Base-by-base conservation (phyloP, 2,329 filamentous ascomycete species). In the Cladorrhinum sp. region DNA sequence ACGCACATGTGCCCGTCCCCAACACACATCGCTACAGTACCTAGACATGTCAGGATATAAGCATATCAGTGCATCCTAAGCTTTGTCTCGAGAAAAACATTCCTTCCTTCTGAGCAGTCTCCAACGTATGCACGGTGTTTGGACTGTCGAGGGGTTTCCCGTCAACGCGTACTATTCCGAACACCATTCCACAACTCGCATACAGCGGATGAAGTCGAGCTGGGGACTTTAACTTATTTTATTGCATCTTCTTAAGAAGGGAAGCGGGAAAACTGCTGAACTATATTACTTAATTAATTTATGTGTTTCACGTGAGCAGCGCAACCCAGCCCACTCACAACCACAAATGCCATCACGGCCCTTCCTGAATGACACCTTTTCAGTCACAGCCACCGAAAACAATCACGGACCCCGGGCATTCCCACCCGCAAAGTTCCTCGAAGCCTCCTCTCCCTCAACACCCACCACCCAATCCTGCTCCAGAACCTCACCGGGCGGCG, bases 401-500 rank as follows among this genome's bases (percentile, higher is more conserved):
- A n/a, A n/a, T n/a, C n/a, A n/a, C n/a, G n/a, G n/a, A n/a, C n/a
- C n/a, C n/a, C n/a, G n/a, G n/a, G n/a, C n/a, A 45, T 59, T 55
- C 1, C 57, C 57, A 29, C 57, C 57, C 13, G 20, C 18, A 24
- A 48, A 62, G 38, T 60, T 61, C 22, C 38, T 22, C 22, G 41
- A 60, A 3, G 27, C 29, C 23, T 55, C 48, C 12, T 22, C 54
- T 1, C 20, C 50, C 16, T 13, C 56, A 1, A 20, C 49, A 20
- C 29, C 58, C 20, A 41, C 36, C 20, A 60, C 50, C 23, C 60
- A 23, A 20, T 18, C 29, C 36, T 60, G 59, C 20, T 29, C 16
- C 22, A 70, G 66, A 1, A 66, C 59, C 1, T 63, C 57, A 2
- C 64, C 69, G 0, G 70, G 69, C 9, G 71, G 69, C 25, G 66